Percentiles rank a stretch among this genome's conserved stretches.
phyloP scores from a whole-genome alignment of 257 asterid genomes.

The Nicotiana otophora region DNA sequence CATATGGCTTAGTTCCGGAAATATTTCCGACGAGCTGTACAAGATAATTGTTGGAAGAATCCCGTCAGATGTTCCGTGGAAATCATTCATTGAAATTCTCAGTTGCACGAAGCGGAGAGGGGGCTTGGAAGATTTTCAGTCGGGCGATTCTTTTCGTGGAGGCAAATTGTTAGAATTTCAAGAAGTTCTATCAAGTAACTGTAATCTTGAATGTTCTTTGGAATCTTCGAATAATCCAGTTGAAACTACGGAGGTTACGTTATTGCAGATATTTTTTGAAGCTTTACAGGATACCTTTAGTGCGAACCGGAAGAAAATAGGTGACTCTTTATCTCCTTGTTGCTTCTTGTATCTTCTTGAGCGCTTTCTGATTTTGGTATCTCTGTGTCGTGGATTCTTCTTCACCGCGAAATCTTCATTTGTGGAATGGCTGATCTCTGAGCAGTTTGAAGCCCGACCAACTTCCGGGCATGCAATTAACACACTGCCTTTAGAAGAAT shows the following conservation, averaged over 20 bases:
- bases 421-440: constrained; percentile 33
- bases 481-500: background rate
- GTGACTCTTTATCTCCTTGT: constrained; percentile 39
- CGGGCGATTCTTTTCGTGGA: background rate
- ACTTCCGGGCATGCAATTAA: background rate
- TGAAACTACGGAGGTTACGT: background rate
- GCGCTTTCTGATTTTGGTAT: constrained; percentile 36
- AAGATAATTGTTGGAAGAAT: constrained; percentile 17
- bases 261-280: constrained; percentile 14
- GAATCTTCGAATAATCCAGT: background rate
- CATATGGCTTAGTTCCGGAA: constrained; percentile 40
- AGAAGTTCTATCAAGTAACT: background rate
- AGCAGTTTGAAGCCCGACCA: constrained; percentile 17
- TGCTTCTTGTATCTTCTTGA: constrained; percentile 58
- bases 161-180: background rate
- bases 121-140: background rate
- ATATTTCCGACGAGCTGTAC: constrained; percentile 12
- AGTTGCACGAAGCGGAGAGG: background rate
- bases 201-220: background rate
- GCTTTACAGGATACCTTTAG: constrained; percentile 33
- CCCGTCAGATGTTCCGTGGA: constrained; percentile 24
- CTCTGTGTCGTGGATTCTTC: constrained; percentile 27
- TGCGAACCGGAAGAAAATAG: constrained; percentile 18
- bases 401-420: constrained; percentile 43
- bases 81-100: constrained; percentile 27